These are phyloP conservation scores for Cordyceps fumosorosea DNA, from an alignment of 2,329 filamentous ascomycete genomes.

Conservation along the genomic window DNA sequence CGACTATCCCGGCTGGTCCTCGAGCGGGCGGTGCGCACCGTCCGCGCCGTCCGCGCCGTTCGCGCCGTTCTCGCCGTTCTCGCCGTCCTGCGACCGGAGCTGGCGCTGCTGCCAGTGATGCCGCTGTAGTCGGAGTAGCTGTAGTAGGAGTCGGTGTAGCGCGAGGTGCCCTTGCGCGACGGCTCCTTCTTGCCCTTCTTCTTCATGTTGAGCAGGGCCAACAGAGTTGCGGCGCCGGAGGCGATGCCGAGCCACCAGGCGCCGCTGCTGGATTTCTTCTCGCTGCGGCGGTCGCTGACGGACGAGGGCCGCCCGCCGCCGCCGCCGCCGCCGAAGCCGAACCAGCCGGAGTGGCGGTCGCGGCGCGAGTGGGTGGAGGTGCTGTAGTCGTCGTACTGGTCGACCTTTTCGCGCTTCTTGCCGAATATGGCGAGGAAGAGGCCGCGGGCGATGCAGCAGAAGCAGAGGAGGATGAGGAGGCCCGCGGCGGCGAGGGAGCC, in stretches of 20 bases:
- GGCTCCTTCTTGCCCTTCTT: conserved; percentile 40
- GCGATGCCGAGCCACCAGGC: conserved; percentile 48
- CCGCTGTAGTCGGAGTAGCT: conserved; percentile 41
- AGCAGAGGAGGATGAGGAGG: conserved; percentile 63
- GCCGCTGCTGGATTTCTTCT: conserved; percentile 43
- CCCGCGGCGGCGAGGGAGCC: conserved; percentile 61
- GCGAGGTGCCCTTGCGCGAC: conserved; percentile 32
- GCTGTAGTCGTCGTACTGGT: conserved; percentile 57
- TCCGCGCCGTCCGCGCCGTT: background rate
- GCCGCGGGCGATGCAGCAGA: conserved; percentile 63
- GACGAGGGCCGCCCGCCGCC: conserved; percentile 33
- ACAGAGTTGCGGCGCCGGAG: conserved; percentile 43
- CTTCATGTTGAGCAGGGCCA: conserved; percentile 48
- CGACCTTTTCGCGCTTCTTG: conserved; percentile 48
- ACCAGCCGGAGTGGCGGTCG: conserved; percentile 51
- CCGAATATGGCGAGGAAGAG: conserved; percentile 60
- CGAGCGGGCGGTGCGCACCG: background rate
- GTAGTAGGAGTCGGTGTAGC: conserved; percentile 48
- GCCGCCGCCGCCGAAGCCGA: conserved; percentile 38
- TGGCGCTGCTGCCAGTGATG: conserved; percentile 41
- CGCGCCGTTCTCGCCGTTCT: conserved; percentile 24
- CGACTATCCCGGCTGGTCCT: conserved; percentile 23
- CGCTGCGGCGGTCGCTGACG: conserved; percentile 31
- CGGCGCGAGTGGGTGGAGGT: conserved; percentile 42
- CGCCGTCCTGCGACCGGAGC: conserved; percentile 38